Percentiles rank a stretch among this genome's conserved stretches.
phyloP scores from a whole-genome alignment of 2,329 filamentous ascomycete species.

The Pochonia chlamydosporia region DNA sequence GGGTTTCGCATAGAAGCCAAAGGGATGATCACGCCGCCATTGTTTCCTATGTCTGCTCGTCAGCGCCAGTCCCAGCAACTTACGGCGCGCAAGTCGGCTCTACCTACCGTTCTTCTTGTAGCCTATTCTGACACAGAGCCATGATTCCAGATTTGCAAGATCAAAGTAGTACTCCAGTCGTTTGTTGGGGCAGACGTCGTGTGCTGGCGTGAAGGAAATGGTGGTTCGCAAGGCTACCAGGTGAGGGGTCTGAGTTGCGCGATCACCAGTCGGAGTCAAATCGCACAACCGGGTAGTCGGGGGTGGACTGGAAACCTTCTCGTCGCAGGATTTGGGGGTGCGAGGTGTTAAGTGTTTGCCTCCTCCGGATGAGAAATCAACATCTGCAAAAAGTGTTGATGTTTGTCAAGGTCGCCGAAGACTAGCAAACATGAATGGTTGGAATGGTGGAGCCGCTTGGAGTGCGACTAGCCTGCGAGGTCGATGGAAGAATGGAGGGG shows the following conservation, averaged over 20 bases:
- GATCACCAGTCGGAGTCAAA: neutral
- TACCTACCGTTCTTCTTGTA: slow-evolving; percentile 79
- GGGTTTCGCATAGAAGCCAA: slow-evolving; percentile 93
- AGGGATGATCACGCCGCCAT: slow-evolving; percentile 95
- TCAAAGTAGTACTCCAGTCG: neutral
- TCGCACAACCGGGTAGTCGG: neutral
- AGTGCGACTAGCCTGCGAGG: no score
- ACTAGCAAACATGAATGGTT: neutral
- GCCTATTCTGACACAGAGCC: slow-evolving; percentile 82
- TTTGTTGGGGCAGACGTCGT: neutral
- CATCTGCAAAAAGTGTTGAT: neutral
- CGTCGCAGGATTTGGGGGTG: neutral
- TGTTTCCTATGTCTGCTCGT: slow-evolving; percentile 63
- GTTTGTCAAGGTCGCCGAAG: neutral
- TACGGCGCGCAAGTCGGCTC: neutral
- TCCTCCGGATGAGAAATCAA: neutral
- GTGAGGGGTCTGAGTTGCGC: neutral
- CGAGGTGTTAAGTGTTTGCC: neutral
- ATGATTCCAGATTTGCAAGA: slow-evolving; percentile 39
- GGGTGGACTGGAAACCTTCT: neutral
- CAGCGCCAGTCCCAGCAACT: slow-evolving; percentile 7
- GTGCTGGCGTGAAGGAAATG: neutral
- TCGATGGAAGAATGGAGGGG: neutral
- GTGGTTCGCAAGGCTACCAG: slow-evolving; percentile 1
- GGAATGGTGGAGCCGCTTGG: slow-evolving; percentile 1